These are phyloP conservation scores for Geotrichum carabidarum DNA, from an alignment of 1,139 yeast species.

Conservation along the genomic window DNA sequence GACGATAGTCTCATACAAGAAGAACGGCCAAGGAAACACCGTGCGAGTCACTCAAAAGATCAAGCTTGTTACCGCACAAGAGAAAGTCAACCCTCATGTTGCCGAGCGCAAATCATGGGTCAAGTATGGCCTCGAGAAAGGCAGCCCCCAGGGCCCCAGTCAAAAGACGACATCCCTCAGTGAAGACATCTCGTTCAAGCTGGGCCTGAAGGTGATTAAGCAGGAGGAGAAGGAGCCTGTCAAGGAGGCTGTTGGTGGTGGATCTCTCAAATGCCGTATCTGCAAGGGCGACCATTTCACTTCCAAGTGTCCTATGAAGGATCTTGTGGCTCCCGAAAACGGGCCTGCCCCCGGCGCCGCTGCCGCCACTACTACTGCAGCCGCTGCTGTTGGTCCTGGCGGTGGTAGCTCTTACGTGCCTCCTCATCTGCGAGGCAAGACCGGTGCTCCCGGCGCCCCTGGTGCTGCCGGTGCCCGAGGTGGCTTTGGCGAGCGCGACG, in stretches of 20 bases:
- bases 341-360: conserved; percentile 34
- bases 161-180: conserved; percentile 74
- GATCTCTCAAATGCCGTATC: conserved; percentile 68
- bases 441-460: conserved; percentile 52
- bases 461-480: conserved; percentile 28
- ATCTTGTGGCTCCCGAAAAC: conserved; percentile 62
- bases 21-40: conserved; percentile 70
- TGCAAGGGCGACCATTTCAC: conserved; percentile 96
- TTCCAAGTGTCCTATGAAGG: conserved; percentile 92
- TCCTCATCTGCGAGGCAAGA: conserved; percentile 64
- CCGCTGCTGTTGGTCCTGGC: conserved; percentile 32
- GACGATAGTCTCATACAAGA: conserved; percentile 72
- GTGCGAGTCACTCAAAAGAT: conserved; percentile 83
- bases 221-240: conserved; percentile 44
- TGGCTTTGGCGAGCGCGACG: conserved; percentile 56
- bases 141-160: conserved; percentile 80
- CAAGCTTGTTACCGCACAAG: conserved; percentile 69
- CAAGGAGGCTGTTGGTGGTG: conserved; percentile 55
- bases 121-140: conserved; percentile 80
- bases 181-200: conserved; percentile 54
- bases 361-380: conserved; percentile 33
- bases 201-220: conserved; percentile 32
- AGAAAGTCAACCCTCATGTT: conserved; percentile 55
- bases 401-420: conserved; percentile 60
- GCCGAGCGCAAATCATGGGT: conserved; percentile 44